phyloP scores from a whole-genome alignment of 2,329 filamentous ascomycete genomes.

The Thermomyces lanuginosus region DNA sequence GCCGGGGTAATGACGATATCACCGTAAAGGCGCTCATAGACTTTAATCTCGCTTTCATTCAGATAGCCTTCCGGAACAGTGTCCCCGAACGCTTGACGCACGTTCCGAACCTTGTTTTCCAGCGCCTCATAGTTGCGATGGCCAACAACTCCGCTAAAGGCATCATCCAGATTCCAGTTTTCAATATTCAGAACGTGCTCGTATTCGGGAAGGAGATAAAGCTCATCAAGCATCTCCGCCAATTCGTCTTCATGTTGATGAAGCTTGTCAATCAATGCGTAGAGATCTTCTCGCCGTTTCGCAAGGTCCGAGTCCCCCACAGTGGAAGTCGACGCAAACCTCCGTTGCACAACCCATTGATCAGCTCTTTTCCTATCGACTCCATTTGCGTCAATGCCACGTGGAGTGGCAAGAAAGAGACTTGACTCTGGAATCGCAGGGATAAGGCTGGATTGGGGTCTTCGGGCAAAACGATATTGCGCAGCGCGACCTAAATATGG shows the following conservation, averaged over 20 bases:
- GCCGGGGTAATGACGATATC: conserved; percentile 38
- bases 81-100: conserved; percentile 61
- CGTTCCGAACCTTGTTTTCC: conserved; percentile 42
- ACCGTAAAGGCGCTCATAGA: conserved; percentile 73
- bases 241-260: conserved; percentile 20
- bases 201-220: conserved; percentile 16
- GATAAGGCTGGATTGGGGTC: not conserved
- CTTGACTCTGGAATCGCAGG: not conserved
- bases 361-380: not conserved
- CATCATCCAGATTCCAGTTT: conserved; percentile 14
- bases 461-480: no score
- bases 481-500: no score
- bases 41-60: conserved; percentile 49
- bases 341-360: conserved; percentile 8
- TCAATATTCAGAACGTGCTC: conserved; percentile 11
- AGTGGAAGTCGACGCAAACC: conserved; percentile 12
- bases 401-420: not conserved
- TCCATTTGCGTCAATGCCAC: not conserved
- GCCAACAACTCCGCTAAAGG: conserved; percentile 15
- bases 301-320: conserved; percentile 8
- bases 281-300: conserved; percentile 17
- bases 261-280: conserved; percentile 22
- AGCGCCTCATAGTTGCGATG: conserved; percentile 17
- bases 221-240: conserved; percentile 18
- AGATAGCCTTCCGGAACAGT: conserved; percentile 57